Base-by-base conservation (phyloP, 352 stramenopile genomes). In the Phytopythium montanum region DNA sequence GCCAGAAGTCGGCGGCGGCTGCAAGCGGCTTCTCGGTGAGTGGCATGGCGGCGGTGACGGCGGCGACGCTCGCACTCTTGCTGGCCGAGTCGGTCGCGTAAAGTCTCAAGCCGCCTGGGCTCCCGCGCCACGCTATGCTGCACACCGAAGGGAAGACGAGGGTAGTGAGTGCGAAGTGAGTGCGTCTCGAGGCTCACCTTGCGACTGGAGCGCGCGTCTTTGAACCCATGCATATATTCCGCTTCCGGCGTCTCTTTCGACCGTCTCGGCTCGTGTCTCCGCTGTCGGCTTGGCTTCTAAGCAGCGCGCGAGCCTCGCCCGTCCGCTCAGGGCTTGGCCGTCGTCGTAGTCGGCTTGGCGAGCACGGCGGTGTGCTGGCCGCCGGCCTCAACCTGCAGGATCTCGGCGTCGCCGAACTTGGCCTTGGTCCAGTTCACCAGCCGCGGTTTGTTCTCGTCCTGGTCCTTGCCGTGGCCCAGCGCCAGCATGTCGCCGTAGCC, bases 401-500 rank as follows among this genome's bases (percentile, higher is more conserved):
- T 79, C 18, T 85, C 56, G 7, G 77, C 81, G 51, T 75, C 59
- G 21, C 73, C 77, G 63, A 92, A 90, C 48, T 74, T 81, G 52
- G 85, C 76, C 62, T 90, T 90, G 56, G 67, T 56, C 79, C 86
- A 90, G 53, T 90, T 63, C 33, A 97, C 26, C 53, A 70, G 48
- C 23, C 62, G 69, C 16, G 91, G 91, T 19, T 78, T 79, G 42
- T 71, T 72, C 68, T 96, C 85, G 55, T 98, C 92, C 59, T 80
- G 69, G 33, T 94, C 86, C 52, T 79, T 56, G 60, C 90, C 92
- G 59, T 96, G 87, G 19, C 93, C 93, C 12, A 98, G 77, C 26
- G 83, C 82, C 21, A 93, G 70, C 82, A 97, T 97, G 56, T 98
- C 93, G 23, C 92, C 92, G 62, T 97, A 97, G 51, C 93, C 93